These are phyloP conservation scores for Wickerhamomyces silvicola DNA, from an alignment of 805 yeast species.

Conservation along the genomic window DNA sequence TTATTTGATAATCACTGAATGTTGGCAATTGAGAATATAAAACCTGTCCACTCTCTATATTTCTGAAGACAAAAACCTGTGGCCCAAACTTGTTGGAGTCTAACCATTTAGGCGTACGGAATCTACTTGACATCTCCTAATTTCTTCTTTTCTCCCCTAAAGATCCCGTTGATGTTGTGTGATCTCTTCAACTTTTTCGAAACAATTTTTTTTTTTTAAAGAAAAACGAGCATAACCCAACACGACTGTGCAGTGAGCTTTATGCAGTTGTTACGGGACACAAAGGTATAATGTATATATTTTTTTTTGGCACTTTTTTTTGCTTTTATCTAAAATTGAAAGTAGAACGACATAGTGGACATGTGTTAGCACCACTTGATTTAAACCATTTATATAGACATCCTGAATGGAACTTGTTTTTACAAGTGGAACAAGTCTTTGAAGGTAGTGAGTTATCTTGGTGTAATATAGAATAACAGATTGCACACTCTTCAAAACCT, in stretches of 20 bases:
- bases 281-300: too few relatives aligned
- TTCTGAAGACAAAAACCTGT: conserved; percentile 75
- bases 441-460: conserved; percentile 84
- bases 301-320: too few relatives aligned
- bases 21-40: conserved; percentile 79
- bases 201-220: too few relatives aligned
- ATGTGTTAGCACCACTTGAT: conserved; percentile 85
- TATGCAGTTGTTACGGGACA: too few relatives aligned
- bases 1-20: conserved; percentile 35
- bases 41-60: conserved; percentile 85
- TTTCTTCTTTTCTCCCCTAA: too few relatives aligned
- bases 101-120: conserved; percentile 56
- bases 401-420: conserved; percentile 90
- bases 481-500: conserved; percentile 95
- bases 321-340: conserved; percentile 41
- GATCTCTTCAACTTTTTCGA: too few relatives aligned
- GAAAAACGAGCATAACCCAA: too few relatives aligned
- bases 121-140: too few relatives aligned
- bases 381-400: conserved; percentile 97
- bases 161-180: too few relatives aligned
- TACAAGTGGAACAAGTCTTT: conserved; percentile 83
- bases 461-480: conserved; percentile 88
- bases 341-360: conserved; percentile 85
- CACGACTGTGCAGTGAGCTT: too few relatives aligned
- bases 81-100: conserved; percentile 64